These are phyloP conservation scores for Colletotrichum musicola DNA, from an alignment of 2,329 filamentous ascomycete genomes.

Conservation along the genomic window DNA sequence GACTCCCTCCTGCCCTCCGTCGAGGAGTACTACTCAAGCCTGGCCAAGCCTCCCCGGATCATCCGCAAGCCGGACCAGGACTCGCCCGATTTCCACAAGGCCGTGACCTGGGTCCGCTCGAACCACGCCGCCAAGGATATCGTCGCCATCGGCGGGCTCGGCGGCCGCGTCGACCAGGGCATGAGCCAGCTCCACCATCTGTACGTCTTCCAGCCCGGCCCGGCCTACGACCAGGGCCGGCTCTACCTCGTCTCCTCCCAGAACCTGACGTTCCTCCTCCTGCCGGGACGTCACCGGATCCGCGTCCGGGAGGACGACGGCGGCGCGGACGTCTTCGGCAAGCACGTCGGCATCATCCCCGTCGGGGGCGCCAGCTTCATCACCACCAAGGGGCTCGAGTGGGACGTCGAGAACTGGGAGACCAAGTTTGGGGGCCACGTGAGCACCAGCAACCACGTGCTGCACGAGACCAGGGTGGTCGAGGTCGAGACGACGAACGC, in stretches of 20 bases:
- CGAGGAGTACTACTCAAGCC: slow-evolving; percentile 73
- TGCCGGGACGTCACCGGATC: slow-evolving; percentile 75
- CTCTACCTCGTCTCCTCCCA: slow-evolving; percentile 86
- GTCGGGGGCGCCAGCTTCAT: slow-evolving; percentile 84
- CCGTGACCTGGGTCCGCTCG: slow-evolving; percentile 69
- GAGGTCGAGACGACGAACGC: slow-evolving; percentile 72
- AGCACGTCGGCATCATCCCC: slow-evolving; percentile 89
- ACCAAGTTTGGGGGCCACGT: slow-evolving; percentile 80
- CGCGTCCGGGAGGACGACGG: slow-evolving; percentile 65
- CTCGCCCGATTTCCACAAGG: slow-evolving; percentile 93
- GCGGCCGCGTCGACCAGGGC: slow-evolving; percentile 92
- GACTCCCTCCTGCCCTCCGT: slow-evolving; percentile 81
- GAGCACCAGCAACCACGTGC: slow-evolving; percentile 85
- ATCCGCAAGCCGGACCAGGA: slow-evolving; percentile 84
- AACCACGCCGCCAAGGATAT: slow-evolving; percentile 65
- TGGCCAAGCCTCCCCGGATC: slow-evolving; percentile 66
- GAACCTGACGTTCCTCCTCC: slow-evolving; percentile 86
- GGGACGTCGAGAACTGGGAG: slow-evolving; percentile 88
- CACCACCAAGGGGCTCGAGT: slow-evolving; percentile 84
- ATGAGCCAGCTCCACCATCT: slow-evolving; percentile 91
- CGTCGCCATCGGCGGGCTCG: slow-evolving; percentile 86
- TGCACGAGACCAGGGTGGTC: slow-evolving; percentile 69
- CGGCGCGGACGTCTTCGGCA: slow-evolving; percentile 70
- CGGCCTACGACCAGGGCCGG: slow-evolving; percentile 63
- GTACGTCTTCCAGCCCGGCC: slow-evolving; percentile 70